phyloP scores from a whole-genome alignment of 2,329 filamentous ascomycete genomes.

The Geosmithia morbida region DNA sequence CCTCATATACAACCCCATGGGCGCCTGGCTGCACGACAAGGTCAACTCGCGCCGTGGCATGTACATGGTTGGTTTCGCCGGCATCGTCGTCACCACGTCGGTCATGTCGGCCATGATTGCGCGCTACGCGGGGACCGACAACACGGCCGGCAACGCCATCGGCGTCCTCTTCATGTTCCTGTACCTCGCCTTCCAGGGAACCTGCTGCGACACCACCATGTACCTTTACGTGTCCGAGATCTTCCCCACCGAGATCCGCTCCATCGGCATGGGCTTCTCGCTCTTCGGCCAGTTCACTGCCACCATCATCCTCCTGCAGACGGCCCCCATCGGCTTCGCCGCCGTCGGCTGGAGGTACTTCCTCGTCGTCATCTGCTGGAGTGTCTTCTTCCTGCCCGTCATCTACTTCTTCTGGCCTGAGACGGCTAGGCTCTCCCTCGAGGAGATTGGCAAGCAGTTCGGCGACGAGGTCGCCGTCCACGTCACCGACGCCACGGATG shows the following conservation, averaged over 20 bases:
- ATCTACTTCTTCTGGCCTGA: slow-evolving; percentile 17
- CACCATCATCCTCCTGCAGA: slow-evolving; percentile 13
- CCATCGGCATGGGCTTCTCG: slow-evolving; percentile 9
- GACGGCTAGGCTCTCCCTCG: slow-evolving; percentile 8
- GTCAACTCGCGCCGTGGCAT: slow-evolving; percentile 30
- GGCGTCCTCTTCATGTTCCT: slow-evolving; percentile 28
- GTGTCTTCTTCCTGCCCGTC: slow-evolving; percentile 10
- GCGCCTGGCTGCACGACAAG: slow-evolving; percentile 31
- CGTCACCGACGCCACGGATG: neutral
- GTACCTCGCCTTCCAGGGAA: slow-evolving; percentile 32
- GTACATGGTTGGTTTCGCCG: slow-evolving; percentile 22
- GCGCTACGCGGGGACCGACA: slow-evolving; percentile 16
- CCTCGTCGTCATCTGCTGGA: slow-evolving; percentile 13
- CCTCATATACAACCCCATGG: slow-evolving; percentile 31
- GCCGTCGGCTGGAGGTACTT: slow-evolving; percentile 11
- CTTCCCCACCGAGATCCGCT: slow-evolving; percentile 11
- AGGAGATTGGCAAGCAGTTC: slow-evolving; percentile 12
- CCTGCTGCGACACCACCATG: slow-evolving; percentile 16
- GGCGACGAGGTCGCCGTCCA: slow-evolving; percentile 6
- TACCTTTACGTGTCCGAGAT: slow-evolving; percentile 15
- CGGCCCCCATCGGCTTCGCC: slow-evolving; percentile 11
- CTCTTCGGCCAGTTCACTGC: slow-evolving; percentile 11
- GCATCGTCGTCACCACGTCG: slow-evolving; percentile 20
- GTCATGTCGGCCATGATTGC: slow-evolving; percentile 21
- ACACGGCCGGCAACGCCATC: slow-evolving; percentile 21